Evolutionary conservation across 352 stramenopile genomes (phyloP), one percentile per base, ranked within the genome.

Genomic region (Pythium oligandrum): DNA sequence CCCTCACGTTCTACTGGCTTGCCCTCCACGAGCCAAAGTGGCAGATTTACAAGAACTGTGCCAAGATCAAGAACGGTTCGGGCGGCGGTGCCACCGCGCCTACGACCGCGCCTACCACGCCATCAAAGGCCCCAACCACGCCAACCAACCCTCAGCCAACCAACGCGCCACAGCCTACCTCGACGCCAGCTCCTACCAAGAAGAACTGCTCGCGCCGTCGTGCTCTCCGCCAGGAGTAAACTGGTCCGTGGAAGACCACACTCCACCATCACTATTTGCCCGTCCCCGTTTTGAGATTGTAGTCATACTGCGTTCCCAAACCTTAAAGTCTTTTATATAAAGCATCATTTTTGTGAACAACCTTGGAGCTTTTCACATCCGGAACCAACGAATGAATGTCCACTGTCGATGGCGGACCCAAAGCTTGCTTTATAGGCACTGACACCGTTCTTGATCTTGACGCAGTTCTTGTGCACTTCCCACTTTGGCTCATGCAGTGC

Each of bases 401-500:
- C 17, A 26, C 17, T 26, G 17, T 26, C 17, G 17, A 26, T 26
- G 17, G 17, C 17, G 17, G 17, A 26, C 17, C 17, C 17, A 0
- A n/a, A n/a, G n/a, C n/a, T n/a, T n/a, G n/a, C n/a, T n/a, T n/a
- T n/a, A n/a, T 26, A 26, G 17, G 17, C 17, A 26, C 17, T 26
- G 17, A 26, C 7, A 12, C 2, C 2, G 30, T 40, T 51, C 26
- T 38, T 44, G 45, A 59, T 59, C 37, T 61, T 56, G 1, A 75
- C 71, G 53, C 61, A 82, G 63, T 77, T 38, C 44, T 53, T 63
- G 55, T 68, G 70, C 40, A 57, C 47, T 51, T 55, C 59, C 68
- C 67, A 73, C 8, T 66, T 30, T 26, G 66, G 47, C 44, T 72
- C 53, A 44, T 83, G 73, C 44, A 86, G 32, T 39, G 73, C 70